These are phyloP conservation scores for Akanthomyces uredinophilus DNA, from an alignment of 2,329 filamentous ascomycete species.

Conservation along the genomic window DNA sequence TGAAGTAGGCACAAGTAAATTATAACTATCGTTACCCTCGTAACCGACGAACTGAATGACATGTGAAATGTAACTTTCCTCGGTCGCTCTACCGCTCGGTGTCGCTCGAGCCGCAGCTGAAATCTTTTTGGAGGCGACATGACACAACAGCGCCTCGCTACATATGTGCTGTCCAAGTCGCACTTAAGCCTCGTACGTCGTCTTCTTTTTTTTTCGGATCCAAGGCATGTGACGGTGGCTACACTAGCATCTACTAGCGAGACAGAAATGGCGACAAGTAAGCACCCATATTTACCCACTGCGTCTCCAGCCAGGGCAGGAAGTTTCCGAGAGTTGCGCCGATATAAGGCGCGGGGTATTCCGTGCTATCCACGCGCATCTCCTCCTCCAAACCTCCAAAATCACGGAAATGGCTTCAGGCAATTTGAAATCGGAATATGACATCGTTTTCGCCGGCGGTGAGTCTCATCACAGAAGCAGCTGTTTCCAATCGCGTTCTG, in stretches of 20 bases:
- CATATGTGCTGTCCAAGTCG: not conserved
- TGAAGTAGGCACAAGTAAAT: no score
- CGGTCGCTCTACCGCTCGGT: no score
- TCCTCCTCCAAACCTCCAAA: not conserved
- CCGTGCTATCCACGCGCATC: not conserved
- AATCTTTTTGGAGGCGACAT: no score
- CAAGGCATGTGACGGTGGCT: not conserved
- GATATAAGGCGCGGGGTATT: slow-evolving; percentile 2
- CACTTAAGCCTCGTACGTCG: no score
- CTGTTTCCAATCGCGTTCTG: not conserved
- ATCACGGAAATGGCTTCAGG: not conserved
- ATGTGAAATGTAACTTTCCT: no score
- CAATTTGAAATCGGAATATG: slow-evolving; percentile 17
- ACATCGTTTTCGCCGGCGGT: slow-evolving; percentile 23
- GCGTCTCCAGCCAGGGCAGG: not conserved
- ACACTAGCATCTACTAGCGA: not conserved
- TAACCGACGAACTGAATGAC: no score
- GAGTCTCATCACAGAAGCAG: not conserved
- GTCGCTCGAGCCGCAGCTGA: no score
- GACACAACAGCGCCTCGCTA: not conserved
- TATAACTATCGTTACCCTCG: no score
- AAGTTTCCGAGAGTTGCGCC: not conserved
- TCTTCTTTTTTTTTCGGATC: not conserved
- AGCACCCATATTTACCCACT: not conserved
- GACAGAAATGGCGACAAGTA: not conserved